Evolutionary conservation across 2,329 filamentous ascomycete genomes (phyloP).

Genomic region (Clarireedia sp.): DNA sequence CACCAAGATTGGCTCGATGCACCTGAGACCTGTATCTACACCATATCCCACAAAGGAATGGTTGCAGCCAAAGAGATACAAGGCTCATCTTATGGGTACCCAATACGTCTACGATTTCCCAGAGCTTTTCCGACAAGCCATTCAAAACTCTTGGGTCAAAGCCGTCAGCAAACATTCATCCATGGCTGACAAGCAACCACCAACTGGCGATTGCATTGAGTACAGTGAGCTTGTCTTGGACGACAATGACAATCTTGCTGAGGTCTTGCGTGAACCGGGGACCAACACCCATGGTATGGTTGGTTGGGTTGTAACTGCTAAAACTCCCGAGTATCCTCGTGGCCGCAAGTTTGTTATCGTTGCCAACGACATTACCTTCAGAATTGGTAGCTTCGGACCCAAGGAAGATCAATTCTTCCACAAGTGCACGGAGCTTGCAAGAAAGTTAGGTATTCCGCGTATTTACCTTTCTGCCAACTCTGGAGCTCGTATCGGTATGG

Average conservation of each 20-base stretch:
- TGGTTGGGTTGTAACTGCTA: conserved; percentile 91
- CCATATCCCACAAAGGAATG: conserved; percentile 98
- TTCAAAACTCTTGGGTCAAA: conserved; percentile 88
- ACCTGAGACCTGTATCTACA: conserved; percentile 80
- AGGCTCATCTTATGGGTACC: conserved; percentile 97
- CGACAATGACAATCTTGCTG: conserved; percentile 82
- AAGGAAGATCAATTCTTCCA: conserved; percentile 97
- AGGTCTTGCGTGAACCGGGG: conserved; percentile 90
- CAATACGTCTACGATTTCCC: conserved; percentile 99
- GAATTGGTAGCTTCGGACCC: conserved; percentile 95
- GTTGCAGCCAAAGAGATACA: conserved; percentile 97
- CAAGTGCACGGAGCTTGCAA: conserved; percentile 95
- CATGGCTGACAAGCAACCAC: conserved; percentile 73
- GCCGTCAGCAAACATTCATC: conserved; percentile 65
- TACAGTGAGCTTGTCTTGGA: conserved; percentile 93
- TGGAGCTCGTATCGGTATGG: conserved; percentile 92
- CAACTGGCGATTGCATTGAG: conserved; percentile 83
- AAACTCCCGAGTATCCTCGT: conserved; percentile 88
- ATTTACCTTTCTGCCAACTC: conserved; percentile 99
- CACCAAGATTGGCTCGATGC: conserved; percentile 91
- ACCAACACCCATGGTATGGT: conserved; percentile 98
- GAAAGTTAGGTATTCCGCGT: conserved; percentile 88
- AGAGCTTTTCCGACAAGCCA: conserved; percentile 95
- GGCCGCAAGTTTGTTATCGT: conserved; percentile 92
- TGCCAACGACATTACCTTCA: conserved; percentile 98